Evolutionary conservation across 257 asterid species (phyloP), one percentile per base, ranked within the genome.

Genomic region (Fraxinus anomala): DNA sequence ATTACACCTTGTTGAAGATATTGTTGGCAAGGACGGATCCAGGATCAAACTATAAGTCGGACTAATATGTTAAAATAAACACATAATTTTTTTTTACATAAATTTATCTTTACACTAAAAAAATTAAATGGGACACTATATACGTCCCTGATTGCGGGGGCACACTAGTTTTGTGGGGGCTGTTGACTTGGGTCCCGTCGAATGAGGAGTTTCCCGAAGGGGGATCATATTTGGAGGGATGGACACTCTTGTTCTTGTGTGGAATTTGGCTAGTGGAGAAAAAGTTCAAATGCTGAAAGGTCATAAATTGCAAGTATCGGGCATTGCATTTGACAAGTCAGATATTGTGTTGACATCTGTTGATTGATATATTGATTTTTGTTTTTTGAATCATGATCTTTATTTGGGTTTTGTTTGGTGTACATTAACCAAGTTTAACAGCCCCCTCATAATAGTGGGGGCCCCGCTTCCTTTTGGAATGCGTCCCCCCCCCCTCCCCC

Each of bases 81-180:
- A 30, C 33, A 30, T 30, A 30, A 30, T 2, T 30, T 30, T 30
- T 30, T 30, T 30, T 30, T 2, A 30, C 33, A 30, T 30, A 30
- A 30, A 28, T 30, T 30, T 30, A 3, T 30, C 2, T 30, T 30
- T 30, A 30, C 33, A 30, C 33, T 30, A 30, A 30, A 30, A 30
- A 30, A 30, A 28, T 28, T 28, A 28, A 28, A 28, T 28, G 31
- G 31, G 31, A 28, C 33, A 30, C 33, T 30, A 30, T 30, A 30
- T 2, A 30, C 33, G 33, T 30, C 33, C 33, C 4, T 30, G 33
- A 30, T 30, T 30, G 33, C 4, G 0, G 33, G 33, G 99, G 33
- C 99, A 96, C 81, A 92, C 96, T 72, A 92, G 98, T 82, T 96
- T 96, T 69, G 99, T 93, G 75, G 99, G 99, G 99, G 63, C 99